Evolutionary conservation across 2,329 filamentous ascomycete genomes (phyloP), one percentile per base, ranked within the genome.

Genomic region (Parasarocladium wereldwijsianum): DNA sequence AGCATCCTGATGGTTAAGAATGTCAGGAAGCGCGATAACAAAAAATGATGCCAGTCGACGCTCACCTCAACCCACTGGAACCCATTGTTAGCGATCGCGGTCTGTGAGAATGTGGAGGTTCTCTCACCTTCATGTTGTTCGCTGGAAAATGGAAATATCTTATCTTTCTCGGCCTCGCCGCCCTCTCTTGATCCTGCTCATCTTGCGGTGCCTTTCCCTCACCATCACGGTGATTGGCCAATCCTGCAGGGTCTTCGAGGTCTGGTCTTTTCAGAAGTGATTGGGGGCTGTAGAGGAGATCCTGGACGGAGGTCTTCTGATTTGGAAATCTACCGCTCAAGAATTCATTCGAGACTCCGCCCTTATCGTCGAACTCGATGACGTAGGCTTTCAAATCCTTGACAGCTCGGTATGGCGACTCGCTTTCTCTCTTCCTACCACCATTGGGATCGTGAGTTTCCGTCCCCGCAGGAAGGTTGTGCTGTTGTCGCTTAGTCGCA

Each of bases 81-180:
- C n/a, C n/a, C n/a, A n/a, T n/a, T n/a, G n/a, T n/a, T n/a, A n/a
- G n/a, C n/a, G n/a, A n/a, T n/a, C n/a, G n/a, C n/a, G n/a, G n/a
- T n/a, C n/a, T n/a, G n/a, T n/a, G n/a, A n/a, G n/a, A n/a, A n/a
- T n/a, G n/a, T n/a, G n/a, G n/a, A n/a, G n/a, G n/a, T n/a, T n/a
- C n/a, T n/a, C n/a, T n/a, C 31, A 36, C 38, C 29, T 39, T 32
- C 47, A 51, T 51, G 25, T 51, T 50, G n/a, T 51, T 51, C 0
- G 45, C 38, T 2, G 49, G 47, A 2, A 51, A 40, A 18, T 51
- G 49, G 13, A 48, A 41, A n/a, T 50, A 51, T 15, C 30, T 14
- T 6, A 35, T 13, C 11, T 13, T 10, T 16, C 24, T 13, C 28
- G 33, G 14, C 17, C 17, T 16, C 13, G 13, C 24, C 8, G 8